phyloP scores from a whole-genome alignment of 805 yeast genomes.

The Metschnikowia colocasiae region DNA sequence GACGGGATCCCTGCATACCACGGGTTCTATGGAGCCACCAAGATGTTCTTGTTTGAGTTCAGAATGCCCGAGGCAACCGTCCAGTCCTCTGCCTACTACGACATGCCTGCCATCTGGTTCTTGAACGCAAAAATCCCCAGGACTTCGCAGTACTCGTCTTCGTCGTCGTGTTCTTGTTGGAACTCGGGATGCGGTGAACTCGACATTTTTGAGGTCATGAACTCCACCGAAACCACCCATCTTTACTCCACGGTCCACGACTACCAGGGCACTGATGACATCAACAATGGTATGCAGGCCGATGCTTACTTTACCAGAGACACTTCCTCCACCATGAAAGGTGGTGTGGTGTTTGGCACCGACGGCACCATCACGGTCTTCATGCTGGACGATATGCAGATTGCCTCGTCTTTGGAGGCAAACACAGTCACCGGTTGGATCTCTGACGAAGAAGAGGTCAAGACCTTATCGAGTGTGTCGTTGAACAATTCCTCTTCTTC shows the following conservation, averaged over 20 bases:
- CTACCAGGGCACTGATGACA: conserved; percentile 65
- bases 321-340: conserved; percentile 49
- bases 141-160: conserved; percentile 65
- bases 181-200: conserved; percentile 75
- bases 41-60: conserved; percentile 72
- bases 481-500: conserved; percentile 21
- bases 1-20: conserved; percentile 70
- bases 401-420: conserved; percentile 45
- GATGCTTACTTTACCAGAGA: conserved; percentile 57
- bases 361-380: conserved; percentile 61
- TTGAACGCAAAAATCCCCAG: conserved; percentile 70
- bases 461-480: conserved; percentile 26
- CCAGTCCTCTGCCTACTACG: conserved; percentile 35
- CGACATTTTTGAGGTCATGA: conserved; percentile 73
- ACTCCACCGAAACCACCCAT: conserved; percentile 51
- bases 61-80: conserved; percentile 56
- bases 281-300: conserved; percentile 57
- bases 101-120: conserved; percentile 78
- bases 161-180: conserved; percentile 71
- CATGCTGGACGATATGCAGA: conserved; percentile 49
- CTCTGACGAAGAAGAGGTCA: conserved; percentile 30
- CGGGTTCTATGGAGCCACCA: conserved; percentile 63
- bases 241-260: conserved; percentile 70
- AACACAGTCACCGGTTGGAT: conserved; percentile 47
- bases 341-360: conserved; percentile 68